These are phyloP conservation scores for Alternaria sp. DNA, from an alignment of 2,329 filamentous ascomycete genomes.

Conservation along the genomic window DNA sequence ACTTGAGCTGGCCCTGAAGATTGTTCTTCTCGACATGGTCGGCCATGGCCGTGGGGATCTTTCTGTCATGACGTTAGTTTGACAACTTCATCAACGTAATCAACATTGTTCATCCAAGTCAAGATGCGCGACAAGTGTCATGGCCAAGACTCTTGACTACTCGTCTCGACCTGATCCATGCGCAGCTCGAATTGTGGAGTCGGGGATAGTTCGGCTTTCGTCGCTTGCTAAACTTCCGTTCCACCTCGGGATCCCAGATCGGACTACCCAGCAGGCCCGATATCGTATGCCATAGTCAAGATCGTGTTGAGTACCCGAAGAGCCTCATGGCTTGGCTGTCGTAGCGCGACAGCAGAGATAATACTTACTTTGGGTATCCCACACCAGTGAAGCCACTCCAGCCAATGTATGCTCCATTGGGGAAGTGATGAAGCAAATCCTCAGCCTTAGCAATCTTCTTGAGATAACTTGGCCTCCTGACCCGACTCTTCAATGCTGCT, in stretches of 20 bases:
- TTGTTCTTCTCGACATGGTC: conserved; percentile 89
- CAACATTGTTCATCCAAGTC: neutral
- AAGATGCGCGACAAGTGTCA: conserved; percentile 8
- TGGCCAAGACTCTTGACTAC: conserved; percentile 6
- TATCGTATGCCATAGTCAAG: neutral
- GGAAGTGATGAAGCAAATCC: conserved; percentile 82
- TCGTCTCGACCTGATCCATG: conserved; percentile 16
- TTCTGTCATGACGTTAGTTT: conserved; percentile 59
- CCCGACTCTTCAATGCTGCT: conserved; percentile 76
- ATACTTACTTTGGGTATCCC: conserved; percentile 80
- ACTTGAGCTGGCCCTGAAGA: conserved; percentile 83
- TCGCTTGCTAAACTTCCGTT: conserved; percentile 35
- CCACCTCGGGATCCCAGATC: conserved; percentile 33
- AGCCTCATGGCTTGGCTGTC: neutral
- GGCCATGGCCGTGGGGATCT: conserved; percentile 82
- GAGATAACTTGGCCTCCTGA: conserved; percentile 78
- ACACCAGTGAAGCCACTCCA: conserved; percentile 94
- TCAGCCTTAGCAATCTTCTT: conserved; percentile 81
- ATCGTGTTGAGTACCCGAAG: neutral
- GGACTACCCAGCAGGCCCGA: conserved; percentile 15
- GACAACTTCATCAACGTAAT: neutral
- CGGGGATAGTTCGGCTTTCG: conserved; percentile 37
- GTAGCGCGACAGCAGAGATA: neutral
- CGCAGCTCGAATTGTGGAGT: conserved; percentile 19
- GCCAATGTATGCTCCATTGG: conserved; percentile 84